These are phyloP conservation scores for Epithemia pelagica DNA, from an alignment of 108 stramenopile genomes.

Conservation along the genomic window DNA sequence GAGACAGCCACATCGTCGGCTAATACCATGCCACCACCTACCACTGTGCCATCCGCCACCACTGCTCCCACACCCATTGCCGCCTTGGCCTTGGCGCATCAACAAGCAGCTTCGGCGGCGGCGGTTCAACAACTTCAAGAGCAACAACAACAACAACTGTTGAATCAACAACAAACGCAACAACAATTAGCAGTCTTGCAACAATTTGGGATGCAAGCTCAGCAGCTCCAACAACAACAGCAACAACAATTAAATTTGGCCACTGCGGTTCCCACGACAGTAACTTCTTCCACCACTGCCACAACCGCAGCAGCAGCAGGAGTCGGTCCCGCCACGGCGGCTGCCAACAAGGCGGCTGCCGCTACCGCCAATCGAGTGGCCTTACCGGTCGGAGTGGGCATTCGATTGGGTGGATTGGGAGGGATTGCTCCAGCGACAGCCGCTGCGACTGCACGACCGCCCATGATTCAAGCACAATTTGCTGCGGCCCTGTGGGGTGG, in stretches of 20 bases:
- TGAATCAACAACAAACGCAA: conserved; percentile 5
- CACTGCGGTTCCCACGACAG: background rate
- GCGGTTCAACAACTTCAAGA: background rate
- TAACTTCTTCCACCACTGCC: no score
- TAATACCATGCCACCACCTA: no score
- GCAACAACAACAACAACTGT: conserved; percentile 4
- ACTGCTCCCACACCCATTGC: background rate
- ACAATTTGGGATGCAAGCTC: conserved; percentile 13
- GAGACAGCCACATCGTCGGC: conserved; percentile 3
- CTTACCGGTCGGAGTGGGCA: conserved; percentile 61
- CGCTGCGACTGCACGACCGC: conserved; percentile 15
- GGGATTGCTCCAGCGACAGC: conserved; percentile 46
- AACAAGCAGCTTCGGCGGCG: background rate
- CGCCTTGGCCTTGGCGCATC: background rate
- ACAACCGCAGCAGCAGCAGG: no score
- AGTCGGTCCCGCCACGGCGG: background rate
- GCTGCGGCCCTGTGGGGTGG: conserved; percentile 19
- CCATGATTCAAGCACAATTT: conserved; percentile 15
- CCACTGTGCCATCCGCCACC: no score
- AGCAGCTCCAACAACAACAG: conserved; percentile 17
- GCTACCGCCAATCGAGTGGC: conserved; percentile 8
- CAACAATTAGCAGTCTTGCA: conserved; percentile 9
- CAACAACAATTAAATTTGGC: conserved; percentile 3
- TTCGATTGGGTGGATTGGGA: conserved; percentile 48
- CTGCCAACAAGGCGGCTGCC: conserved; percentile 4